Evolutionary conservation across 805 yeast species (phyloP).

Genomic region (Candida coleopterorum): DNA sequence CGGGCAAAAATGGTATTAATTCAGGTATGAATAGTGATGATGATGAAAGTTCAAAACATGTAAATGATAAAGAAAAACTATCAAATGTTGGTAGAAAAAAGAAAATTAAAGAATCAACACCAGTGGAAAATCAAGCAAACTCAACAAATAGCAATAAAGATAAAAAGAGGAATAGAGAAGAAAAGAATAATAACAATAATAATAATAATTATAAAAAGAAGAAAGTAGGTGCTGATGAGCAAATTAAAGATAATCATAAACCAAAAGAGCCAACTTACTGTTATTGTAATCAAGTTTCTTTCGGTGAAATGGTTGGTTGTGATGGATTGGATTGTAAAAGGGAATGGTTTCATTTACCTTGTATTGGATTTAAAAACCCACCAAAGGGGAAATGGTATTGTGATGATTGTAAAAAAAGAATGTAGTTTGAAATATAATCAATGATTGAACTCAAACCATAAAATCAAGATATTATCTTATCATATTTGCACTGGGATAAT

Average conservation of each 20-base stretch:
- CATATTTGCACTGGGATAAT: too few relatives aligned
- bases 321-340: constrained; percentile 89
- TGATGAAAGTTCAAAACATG: constrained; percentile 1
- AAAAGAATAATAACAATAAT: constrained; percentile 13
- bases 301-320: constrained; percentile 99
- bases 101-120: constrained; percentile 14
- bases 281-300: constrained; percentile 94
- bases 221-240: neutral
- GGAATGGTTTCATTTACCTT: constrained; percentile 95
- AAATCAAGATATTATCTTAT: too few relatives aligned
- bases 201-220: neutral
- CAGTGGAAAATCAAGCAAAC: constrained; percentile 8
- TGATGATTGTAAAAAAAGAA: constrained; percentile 19
- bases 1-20: constrained; percentile 36
- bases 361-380: constrained; percentile 79
- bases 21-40: constrained; percentile 25
- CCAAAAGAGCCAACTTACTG: constrained; percentile 77
- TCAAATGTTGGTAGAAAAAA: constrained; percentile 11
- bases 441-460: too few relatives aligned
- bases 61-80: neutral
- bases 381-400: constrained; percentile 61
- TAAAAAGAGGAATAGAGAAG: constrained; percentile 11
- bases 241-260: neutral
- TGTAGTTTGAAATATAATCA: too few relatives aligned
- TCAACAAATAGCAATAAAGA: constrained; percentile 7